Conservation (phyloP, 2,329 filamentous ascomycete species). For the Cadophora luteo-olivacea region DNA sequence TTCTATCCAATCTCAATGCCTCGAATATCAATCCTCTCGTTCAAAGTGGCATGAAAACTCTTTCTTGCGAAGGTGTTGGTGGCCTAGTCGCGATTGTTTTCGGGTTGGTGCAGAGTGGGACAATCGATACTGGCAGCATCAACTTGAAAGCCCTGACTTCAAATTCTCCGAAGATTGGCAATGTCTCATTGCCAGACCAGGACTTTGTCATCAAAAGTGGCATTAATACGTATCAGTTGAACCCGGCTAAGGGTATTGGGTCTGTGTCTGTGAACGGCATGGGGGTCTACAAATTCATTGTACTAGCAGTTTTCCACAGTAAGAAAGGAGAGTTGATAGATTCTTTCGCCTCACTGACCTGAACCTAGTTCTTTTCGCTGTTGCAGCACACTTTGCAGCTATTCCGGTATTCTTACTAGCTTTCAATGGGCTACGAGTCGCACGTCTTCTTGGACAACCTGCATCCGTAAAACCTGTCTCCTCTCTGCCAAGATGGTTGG, state of each 20-base stretch:
- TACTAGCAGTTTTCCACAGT: constrained; percentile 18
- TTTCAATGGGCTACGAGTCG: background rate
- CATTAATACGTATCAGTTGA: constrained; percentile 23
- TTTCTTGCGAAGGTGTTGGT: constrained; percentile 46
- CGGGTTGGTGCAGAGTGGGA: constrained; percentile 41
- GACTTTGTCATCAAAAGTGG: constrained; percentile 21
- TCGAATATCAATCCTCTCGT: constrained; percentile 42
- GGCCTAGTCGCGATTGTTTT: constrained; percentile 42
- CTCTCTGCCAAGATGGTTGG: constrained; percentile 6
- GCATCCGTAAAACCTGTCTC: background rate
- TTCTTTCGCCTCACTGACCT: background rate
- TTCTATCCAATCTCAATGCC: constrained; percentile 39
- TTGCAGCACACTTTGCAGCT: constrained; percentile 13
- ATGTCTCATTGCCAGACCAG: constrained; percentile 22
- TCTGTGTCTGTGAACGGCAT: constrained; percentile 17
- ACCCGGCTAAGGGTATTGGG: constrained; percentile 14
- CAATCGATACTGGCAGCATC: constrained; percentile 29
- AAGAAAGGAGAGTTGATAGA: background rate
- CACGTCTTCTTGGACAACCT: background rate
- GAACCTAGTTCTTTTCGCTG: constrained; percentile 14
- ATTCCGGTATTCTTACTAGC: constrained; percentile 20
- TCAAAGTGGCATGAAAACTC: constrained; percentile 43
- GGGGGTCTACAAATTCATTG: constrained; percentile 14
- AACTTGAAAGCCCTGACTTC: background rate
- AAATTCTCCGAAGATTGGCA: background rate